Evolutionary conservation across 192 early-diverging fungal genomes (phyloP), one percentile per base, ranked within the genome.

Genomic region (Coemansia sp.): DNA sequence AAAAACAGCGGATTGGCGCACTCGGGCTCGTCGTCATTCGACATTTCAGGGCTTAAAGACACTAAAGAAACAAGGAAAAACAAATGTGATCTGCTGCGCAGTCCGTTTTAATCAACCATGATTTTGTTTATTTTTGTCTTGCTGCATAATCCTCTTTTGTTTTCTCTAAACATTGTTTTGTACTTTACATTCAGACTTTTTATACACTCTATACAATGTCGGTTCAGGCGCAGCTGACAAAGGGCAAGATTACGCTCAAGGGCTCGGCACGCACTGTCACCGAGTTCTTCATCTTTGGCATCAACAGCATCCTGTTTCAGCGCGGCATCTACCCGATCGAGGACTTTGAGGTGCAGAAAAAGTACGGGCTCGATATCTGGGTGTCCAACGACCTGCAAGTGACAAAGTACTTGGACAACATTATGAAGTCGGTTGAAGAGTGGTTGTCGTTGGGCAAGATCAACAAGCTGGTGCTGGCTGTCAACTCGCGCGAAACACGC

Each of bases 261-360:
- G 94, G 94, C 8, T 94, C 93, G 4, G 88, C 92, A 4, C 85
- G 84, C 37, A 89, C 93, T 41, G 88, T 96, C 9, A 84, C 89
- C 23, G 92, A 94, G 83, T 96, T 94, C 76, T 96, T 96, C 80
- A 90, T 89, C 68, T 92, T 87, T 48, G 83, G 88, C 45, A 83
- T 93, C 56, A 93, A 92, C 80, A 92, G 91, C 67, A 92, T 98
- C 25, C 84, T 98, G 24, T 96, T 90, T 68, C 94, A 95, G 70
- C 88, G 96, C 45, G 93, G 88, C 8, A 74, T 98, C n/a, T 98
- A 96, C 70, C 89, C 94, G n/a, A 85, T 89, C 3, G 92, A 93
- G 73, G 92, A 94, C 58, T 98, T 98, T 70, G 87, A 87, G 50
- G 75, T 88, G 72, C 85, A 84, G 47, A 91, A 93, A 68, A 93